Percentiles rank a stretch among this genome's conserved stretches.
phyloP scores from a whole-genome alignment of 2,329 filamentous ascomycete species.

The Cordyceps tenuipes region DNA sequence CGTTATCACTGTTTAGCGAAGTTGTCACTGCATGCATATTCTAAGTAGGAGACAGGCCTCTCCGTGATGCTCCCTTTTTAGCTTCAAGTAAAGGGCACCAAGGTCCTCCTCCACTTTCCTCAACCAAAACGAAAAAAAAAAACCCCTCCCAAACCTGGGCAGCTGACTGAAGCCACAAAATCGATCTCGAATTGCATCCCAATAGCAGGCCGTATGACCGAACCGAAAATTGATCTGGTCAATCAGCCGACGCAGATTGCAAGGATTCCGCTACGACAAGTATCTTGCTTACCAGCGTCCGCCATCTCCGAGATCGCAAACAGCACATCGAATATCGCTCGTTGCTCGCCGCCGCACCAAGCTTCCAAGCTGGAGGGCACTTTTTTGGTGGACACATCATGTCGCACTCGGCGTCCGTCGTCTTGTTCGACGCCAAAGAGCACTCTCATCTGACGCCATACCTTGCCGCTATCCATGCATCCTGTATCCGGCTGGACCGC shows the following conservation, averaged over 20 bases:
- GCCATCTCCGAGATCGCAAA: background rate
- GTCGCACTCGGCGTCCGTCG: slow-evolving; percentile 27
- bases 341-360: background rate
- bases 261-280: background rate
- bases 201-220: background rate
- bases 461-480: slow-evolving; percentile 49
- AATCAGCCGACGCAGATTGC: background rate
- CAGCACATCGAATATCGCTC: background rate
- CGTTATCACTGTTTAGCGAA: background rate
- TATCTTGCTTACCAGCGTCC: background rate
- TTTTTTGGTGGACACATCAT: slow-evolving; percentile 15
- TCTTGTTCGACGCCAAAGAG: slow-evolving; percentile 34
- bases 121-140: background rate
- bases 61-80: too few relatives aligned
- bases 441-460: slow-evolving; percentile 47
- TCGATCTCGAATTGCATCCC: too few relatives aligned
- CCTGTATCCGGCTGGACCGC: slow-evolving; percentile 50
- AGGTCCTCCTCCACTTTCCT: background rate
- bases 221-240: background rate
- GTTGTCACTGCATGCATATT: background rate
- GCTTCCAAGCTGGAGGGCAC: background rate
- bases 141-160: background rate
- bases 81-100: background rate
- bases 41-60: too few relatives aligned
- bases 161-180: background rate